Evolutionary conservation across 306 rosid genomes (phyloP), one percentile per base, ranked within the genome.

Genomic region (Rosa lucieae): DNA sequence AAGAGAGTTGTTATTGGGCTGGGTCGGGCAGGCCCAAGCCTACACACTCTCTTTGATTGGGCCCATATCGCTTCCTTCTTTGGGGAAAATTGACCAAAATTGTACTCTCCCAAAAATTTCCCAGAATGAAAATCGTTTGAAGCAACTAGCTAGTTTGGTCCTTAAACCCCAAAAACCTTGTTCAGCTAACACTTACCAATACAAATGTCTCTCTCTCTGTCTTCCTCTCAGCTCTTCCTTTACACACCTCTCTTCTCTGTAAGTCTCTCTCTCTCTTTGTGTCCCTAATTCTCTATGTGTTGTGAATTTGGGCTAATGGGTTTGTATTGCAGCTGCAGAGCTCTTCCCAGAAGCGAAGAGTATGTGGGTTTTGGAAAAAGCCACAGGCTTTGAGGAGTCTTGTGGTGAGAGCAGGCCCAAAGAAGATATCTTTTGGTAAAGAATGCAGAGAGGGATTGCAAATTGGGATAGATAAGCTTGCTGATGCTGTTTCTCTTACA

Each of bases 401-500:
- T n/a, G 87, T 75, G 72, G 86, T 91, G 35, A 85, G 88, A 40
- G 93, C 99, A 14, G 93, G 97, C 48, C 83, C 97, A 37, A 94
- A 92, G 84, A 92, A 56, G 86, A 85, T 94, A 52, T 87, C 86
- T 7, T 88, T 91, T 71, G 97, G 91, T 51, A 85, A 75, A 80
- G 99, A 90, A 63, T 89, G 97, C 80, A 87, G 97, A 56, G 82
- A 88, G 48, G 88, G 87, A 46, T 80, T 94, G 51, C 97, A 80
- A 80, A 70, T 73, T 35, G 99, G 99, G 32, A 92, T 94, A 75
- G 99, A 94, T 85, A 92, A 94, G 87, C 92, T 92, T 47, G 97
- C 97, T 21, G 97, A 92, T 83, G 99, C 97, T 65, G 99, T 94
- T 42, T 92, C 97, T 78, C 87, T 94, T n/a, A 94, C 99, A 44